These are phyloP conservation scores for Rhodotorula mucilaginosa DNA, from an alignment of 1,284 basidiomycete species.

Conservation along the genomic window DNA sequence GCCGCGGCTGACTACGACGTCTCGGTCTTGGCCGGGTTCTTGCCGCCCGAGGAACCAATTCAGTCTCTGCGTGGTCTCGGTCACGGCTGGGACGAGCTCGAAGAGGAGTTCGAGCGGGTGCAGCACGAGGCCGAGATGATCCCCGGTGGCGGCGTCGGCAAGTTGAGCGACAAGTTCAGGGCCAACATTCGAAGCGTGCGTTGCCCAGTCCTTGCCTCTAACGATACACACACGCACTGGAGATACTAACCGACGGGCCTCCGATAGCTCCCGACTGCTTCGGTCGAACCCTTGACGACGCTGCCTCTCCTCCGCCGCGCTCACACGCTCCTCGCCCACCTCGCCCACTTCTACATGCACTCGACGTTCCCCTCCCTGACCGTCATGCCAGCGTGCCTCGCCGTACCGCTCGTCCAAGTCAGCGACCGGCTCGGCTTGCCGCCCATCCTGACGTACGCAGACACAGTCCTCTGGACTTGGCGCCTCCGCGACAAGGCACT, in stretches of 20 bases:
- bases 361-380: constrained; percentile 58
- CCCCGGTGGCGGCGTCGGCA: constrained; percentile 51
- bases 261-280: constrained; percentile 31
- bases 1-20: constrained; percentile 94
- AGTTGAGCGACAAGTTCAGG: constrained; percentile 59
- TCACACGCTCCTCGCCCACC: constrained; percentile 78
- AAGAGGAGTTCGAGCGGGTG: constrained; percentile 56
- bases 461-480: constrained; percentile 94
- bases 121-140: constrained; percentile 40
- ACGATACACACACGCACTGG: neutral
- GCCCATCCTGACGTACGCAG: constrained; percentile 87
- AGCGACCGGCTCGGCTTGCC: constrained; percentile 76
- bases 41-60: constrained; percentile 77
- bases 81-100: constrained; percentile 47
- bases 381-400: constrained; percentile 67
- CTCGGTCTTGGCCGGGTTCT: constrained; percentile 84
- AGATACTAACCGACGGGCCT: neutral
- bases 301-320: constrained; percentile 68
- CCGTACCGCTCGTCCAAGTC: constrained; percentile 75
- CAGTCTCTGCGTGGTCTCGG: constrained; percentile 68
- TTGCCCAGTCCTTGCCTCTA: neutral
- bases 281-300: constrained; percentile 25
- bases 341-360: constrained; percentile 86
- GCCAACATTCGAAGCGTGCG: constrained; percentile 48
- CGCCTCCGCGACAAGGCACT: constrained; percentile 44